Percentiles rank a stretch among this genome's conserved stretches.
Conservation (phyloP, 371 early-diverging fungal genomes). For the Lichtheimia hyalospora region DNA sequence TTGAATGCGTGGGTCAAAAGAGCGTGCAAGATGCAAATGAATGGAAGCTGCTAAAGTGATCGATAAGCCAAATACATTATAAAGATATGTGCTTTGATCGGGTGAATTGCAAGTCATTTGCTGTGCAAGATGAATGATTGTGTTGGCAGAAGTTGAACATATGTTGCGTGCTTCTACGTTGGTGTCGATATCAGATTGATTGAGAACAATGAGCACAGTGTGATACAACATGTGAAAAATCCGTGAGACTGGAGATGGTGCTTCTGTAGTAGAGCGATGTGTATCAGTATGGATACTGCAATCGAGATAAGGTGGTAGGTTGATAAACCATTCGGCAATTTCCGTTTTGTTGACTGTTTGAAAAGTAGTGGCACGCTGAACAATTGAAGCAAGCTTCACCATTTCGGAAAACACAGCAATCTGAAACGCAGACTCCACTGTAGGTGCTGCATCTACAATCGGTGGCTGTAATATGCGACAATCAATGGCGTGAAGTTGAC, state of each 20-base stretch:
- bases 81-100: slow-evolving; percentile 18
- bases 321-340: slow-evolving; percentile 39
- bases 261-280: slow-evolving; percentile 2
- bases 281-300: slow-evolving; percentile 17
- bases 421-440: slow-evolving; percentile 26
- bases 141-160: slow-evolving; percentile 1
- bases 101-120: neutral
- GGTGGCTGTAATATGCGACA: slow-evolving; percentile 7
- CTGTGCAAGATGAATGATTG: neutral
- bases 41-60: slow-evolving; percentile 10
- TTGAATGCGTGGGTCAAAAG: neutral
- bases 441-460: neutral
- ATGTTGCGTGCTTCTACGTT: neutral
- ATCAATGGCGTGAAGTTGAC: slow-evolving; percentile 28
- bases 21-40: slow-evolving; percentile 1
- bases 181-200: slow-evolving; percentile 2
- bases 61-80: slow-evolving; percentile 25
- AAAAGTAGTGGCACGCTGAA: slow-evolving; percentile 8
- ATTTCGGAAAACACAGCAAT: slow-evolving; percentile 35
- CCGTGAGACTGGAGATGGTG: slow-evolving; percentile 33
- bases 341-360: slow-evolving; percentile 1
- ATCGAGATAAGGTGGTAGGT: slow-evolving; percentile 41
- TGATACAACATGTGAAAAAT: slow-evolving; percentile 46
- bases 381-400: slow-evolving; percentile 33
- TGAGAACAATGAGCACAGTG: slow-evolving; percentile 35